phyloP scores from a whole-genome alignment of 176 grass and related monocot genomes.

The Carex scoparia region DNA sequence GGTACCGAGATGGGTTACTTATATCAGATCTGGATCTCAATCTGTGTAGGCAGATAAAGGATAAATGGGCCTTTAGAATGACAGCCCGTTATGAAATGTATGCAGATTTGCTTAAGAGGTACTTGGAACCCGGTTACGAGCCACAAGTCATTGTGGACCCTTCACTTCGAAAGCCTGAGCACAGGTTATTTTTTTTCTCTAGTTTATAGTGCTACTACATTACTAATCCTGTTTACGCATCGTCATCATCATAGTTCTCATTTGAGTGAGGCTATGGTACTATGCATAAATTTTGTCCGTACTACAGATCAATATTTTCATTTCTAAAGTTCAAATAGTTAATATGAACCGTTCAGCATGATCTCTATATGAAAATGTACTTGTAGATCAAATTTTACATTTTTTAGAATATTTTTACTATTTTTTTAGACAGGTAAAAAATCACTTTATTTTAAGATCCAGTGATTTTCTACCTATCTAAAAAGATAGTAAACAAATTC shows the following conservation, averaged over 20 bases:
- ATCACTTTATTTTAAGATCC: too few species aligned
- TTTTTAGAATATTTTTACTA: too few species aligned
- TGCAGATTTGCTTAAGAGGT: slow-evolving; percentile 57
- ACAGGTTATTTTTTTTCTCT: slow-evolving; percentile 4
- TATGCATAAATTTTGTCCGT: too few species aligned
- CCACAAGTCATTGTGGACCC: slow-evolving; percentile 77
- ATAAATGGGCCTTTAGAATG: slow-evolving; percentile 98
- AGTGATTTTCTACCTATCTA: too few species aligned
- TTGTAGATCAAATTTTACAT: too few species aligned
- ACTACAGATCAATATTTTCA: too few species aligned
- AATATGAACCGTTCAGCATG: too few species aligned
- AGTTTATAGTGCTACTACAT: background rate
- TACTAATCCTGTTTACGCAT: background rate
- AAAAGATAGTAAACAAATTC: too few species aligned
- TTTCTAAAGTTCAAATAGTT: too few species aligned
- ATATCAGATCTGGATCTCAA: slow-evolving; percentile 95
- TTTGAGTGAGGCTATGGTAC: too few species aligned
- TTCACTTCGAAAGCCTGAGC: slow-evolving; percentile 45
- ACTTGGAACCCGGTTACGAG: slow-evolving; percentile 65
- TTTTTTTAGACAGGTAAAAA: too few species aligned
- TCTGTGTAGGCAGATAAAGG: slow-evolving; percentile 88
- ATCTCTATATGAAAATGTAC: too few species aligned
- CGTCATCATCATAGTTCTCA: background rate
- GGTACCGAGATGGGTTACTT: slow-evolving; percentile 73
- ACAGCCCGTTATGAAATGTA: slow-evolving; percentile 86